Percentiles rank a stretch among this genome's conserved stretches.
Conservation (phyloP, 192 early-diverging fungal species). For the Cladochytrium replicatum region DNA sequence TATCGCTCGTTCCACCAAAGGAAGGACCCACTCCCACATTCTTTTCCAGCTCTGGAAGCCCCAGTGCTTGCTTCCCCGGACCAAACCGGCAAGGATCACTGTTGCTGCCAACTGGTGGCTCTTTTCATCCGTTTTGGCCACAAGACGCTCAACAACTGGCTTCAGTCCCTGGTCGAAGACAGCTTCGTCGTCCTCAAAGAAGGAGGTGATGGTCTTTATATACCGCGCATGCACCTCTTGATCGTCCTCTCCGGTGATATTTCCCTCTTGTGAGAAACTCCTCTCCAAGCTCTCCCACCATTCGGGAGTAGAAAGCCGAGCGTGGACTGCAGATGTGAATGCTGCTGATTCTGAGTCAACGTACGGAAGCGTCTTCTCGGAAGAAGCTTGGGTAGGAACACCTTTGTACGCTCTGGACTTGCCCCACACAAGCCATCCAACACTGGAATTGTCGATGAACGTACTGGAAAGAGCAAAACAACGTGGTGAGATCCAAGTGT, state of each 20-base stretch:
- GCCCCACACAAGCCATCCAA: too few species aligned
- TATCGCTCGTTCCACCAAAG: slow-evolving; percentile 52
- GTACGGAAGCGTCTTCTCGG: too few species aligned
- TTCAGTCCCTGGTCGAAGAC: slow-evolving; percentile 46
- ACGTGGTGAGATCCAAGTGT: too few species aligned
- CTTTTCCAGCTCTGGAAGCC: slow-evolving; percentile 16
- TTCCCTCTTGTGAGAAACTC: slow-evolving; percentile 58
- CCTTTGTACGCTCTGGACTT: too few species aligned
- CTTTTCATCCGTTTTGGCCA: slow-evolving; percentile 50
- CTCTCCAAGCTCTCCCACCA: slow-evolving; percentile 62
- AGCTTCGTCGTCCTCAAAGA: slow-evolving; percentile 45
- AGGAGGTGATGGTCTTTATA: slow-evolving; percentile 58
- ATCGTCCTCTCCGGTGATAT: slow-evolving; percentile 36
- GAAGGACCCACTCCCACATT: slow-evolving; percentile 64
- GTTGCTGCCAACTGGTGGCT: slow-evolving; percentile 70
- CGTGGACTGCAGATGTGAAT: too few species aligned
- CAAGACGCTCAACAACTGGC: slow-evolving; percentile 42
- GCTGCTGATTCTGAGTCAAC: too few species aligned
- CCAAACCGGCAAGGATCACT: slow-evolving; percentile 68
- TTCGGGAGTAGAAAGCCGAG: slow-evolving; percentile 34
- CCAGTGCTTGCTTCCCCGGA: slow-evolving; percentile 90
- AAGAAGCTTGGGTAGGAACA: too few species aligned
- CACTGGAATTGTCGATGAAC: too few species aligned
- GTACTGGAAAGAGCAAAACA: too few species aligned
- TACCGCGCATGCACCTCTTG: slow-evolving; percentile 61